Evolutionary conservation across 768 basidiomycete genomes (phyloP).

Genomic region (Fistulinella prunicolor): DNA sequence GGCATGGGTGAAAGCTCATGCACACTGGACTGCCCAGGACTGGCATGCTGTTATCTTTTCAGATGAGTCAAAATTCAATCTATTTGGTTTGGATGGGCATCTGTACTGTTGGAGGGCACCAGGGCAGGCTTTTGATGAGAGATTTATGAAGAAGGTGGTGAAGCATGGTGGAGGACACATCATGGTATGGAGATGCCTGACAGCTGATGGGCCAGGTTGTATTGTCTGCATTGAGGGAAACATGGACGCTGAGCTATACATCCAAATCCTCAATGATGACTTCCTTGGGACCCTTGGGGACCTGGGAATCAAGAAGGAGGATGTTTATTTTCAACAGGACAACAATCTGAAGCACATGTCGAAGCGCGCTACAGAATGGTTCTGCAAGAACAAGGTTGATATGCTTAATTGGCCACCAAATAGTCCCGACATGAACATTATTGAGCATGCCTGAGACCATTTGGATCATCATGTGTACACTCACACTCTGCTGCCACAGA

Average conservation of each 20-base stretch:
- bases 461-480: neutral
- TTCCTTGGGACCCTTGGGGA: conserved; percentile 27
- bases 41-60: conserved; percentile 31
- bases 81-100: conserved; percentile 33
- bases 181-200: conserved; percentile 38
- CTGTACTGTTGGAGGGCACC: conserved; percentile 30
- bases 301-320: conserved; percentile 13
- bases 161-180: conserved; percentile 38
- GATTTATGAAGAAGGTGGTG: conserved; percentile 25
- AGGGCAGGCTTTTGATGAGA: conserved; percentile 23
- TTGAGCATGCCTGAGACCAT: conserved; percentile 23
- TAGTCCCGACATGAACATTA: conserved; percentile 35
- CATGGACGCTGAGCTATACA: conserved; percentile 27
- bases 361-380: conserved; percentile 27
- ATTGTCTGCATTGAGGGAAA: conserved; percentile 33
- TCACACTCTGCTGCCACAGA: conserved; percentile 9
- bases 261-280: conserved; percentile 29
- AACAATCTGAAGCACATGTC: conserved; percentile 39
- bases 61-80: conserved; percentile 34
- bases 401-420: conserved; percentile 32
- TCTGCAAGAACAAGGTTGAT: conserved; percentile 26
- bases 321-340: conserved; percentile 35
- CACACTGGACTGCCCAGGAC: conserved; percentile 27
- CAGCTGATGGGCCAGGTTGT: conserved; percentile 23
- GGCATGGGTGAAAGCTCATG: conserved; percentile 22